These are phyloP conservation scores for Tylopilus subfusipes DNA, from an alignment of 768 basidiomycete species.

Conservation along the genomic window DNA sequence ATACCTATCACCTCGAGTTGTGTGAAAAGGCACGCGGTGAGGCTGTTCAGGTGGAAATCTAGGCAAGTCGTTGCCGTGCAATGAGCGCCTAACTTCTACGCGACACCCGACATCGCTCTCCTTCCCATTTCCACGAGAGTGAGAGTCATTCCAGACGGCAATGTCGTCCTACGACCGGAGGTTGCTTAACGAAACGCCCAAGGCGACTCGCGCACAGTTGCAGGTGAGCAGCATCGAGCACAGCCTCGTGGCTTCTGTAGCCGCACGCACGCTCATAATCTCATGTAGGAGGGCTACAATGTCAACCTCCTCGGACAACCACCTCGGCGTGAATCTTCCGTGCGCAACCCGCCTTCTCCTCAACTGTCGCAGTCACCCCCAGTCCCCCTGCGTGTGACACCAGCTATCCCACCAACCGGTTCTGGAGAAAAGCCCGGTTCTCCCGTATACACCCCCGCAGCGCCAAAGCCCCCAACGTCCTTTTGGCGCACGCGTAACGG, in stretches of 20 bases:
- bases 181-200: constrained; percentile 39
- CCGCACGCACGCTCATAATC: not conserved
- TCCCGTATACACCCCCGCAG: not conserved
- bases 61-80: not conserved
- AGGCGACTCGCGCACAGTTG: constrained; percentile 40
- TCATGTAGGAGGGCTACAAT: constrained; percentile 50
- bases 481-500: constrained; percentile 52
- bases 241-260: constrained; percentile 4
- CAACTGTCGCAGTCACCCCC: constrained; percentile 13
- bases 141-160: not conserved
- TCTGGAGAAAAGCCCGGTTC: constrained; percentile 13
- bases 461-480: constrained; percentile 21
- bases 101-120: not conserved
- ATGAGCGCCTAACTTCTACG: constrained; percentile 20
- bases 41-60: constrained; percentile 29
- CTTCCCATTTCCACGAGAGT: not conserved
- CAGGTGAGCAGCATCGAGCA: constrained; percentile 37
- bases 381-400: constrained; percentile 8
- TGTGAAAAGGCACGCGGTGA: constrained; percentile 19
- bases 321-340: constrained; percentile 21
- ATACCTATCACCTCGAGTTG: not conserved
- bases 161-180: constrained; percentile 40
- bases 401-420: constrained; percentile 5
- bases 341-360: constrained; percentile 17
- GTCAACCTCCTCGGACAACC: constrained; percentile 40